Conservation (phyloP, 179 eudicot genomes). For the Silene coronaria region DNA sequence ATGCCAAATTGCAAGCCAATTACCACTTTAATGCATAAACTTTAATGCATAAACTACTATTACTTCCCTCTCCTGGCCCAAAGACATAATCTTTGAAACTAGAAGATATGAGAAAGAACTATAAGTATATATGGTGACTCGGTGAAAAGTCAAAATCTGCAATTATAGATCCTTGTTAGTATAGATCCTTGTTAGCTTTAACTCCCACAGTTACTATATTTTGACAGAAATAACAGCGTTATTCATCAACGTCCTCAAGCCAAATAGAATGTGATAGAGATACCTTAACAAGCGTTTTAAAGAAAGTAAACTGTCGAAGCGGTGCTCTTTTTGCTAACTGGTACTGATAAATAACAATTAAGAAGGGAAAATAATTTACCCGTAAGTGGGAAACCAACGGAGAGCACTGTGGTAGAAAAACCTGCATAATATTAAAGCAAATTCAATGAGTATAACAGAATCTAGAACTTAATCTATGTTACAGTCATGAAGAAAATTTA, state of each 20-base stretch:
- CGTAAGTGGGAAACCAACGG: slow-evolving; percentile 82
- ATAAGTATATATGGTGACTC: neutral
- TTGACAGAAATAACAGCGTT: neutral
- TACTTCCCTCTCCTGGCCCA: neutral
- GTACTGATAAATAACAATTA: neutral
- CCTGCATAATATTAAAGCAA: slow-evolving; percentile 43
- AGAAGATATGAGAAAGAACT: neutral
- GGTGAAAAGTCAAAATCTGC: neutral
- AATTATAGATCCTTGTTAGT: neutral
- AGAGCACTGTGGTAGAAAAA: slow-evolving; percentile 99
- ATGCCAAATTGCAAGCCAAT: neutral
- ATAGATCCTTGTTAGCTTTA: neutral
- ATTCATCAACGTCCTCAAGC: neutral
- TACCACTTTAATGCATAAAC: neutral
- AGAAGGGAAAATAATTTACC: slow-evolving; percentile 46
- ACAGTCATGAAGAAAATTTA: neutral
- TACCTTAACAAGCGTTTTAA: neutral
- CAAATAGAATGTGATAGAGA: neutral
- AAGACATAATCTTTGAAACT: neutral
- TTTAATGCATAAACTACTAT: neutral
- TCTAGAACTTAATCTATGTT: neutral
- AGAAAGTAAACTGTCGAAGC: neutral
- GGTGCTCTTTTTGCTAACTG: neutral
- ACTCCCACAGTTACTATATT: neutral
- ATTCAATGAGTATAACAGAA: neutral